Base-by-base conservation (phyloP, 225 moss, liverwort and hornwort species). In the Climacium dendroides region DNA sequence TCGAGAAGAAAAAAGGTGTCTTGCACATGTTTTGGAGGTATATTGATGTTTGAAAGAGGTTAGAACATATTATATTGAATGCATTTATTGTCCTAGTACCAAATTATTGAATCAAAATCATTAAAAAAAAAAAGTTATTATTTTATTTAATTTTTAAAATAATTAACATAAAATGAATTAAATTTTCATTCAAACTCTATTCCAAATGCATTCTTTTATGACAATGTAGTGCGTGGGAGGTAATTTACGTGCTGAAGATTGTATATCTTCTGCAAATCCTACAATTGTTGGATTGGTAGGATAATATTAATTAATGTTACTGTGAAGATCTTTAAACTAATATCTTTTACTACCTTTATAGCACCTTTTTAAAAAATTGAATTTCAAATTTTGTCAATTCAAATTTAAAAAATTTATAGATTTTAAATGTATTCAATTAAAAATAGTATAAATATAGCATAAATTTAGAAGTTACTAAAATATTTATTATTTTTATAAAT, bases 21-120 rank as follows among this genome's bases (percentile, higher is more conserved):
- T 94, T 41, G 79, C 77, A 66, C 94, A 94, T 89, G 79, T 94
- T 65, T 89, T 94, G 63, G 85, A 94, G 91, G 94, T 94, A 89
- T 69, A 82, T 70, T 83, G 59, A 86, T 80, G 28, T 82, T 91
- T 78, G 15, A 79, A 87, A 85, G 87, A 85, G 43, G 74, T 92
- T 81, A 83, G 45, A 83, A 75, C 55, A 63, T 84, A 63, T 39
- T 29, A 28, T 50, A n/a, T 52, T 55, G 24, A 50, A 73, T 66
- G 2, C 26, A 19, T 26, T 4, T 39, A 26, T 35, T 63, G 7
- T 19, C 3, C 4, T 7, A 29, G 1, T 45, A 59, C 66, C 7
- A 15, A 23, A 43, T 52, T 22, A 19, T 35, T 50, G 0, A 10
- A 64, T 5, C 3, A 16, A 41, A 72, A 45, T 41, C 10, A 55